Base-by-base conservation (phyloP, 495 filamentous ascomycete genomes). In the Podospora tetraspora region DNA sequence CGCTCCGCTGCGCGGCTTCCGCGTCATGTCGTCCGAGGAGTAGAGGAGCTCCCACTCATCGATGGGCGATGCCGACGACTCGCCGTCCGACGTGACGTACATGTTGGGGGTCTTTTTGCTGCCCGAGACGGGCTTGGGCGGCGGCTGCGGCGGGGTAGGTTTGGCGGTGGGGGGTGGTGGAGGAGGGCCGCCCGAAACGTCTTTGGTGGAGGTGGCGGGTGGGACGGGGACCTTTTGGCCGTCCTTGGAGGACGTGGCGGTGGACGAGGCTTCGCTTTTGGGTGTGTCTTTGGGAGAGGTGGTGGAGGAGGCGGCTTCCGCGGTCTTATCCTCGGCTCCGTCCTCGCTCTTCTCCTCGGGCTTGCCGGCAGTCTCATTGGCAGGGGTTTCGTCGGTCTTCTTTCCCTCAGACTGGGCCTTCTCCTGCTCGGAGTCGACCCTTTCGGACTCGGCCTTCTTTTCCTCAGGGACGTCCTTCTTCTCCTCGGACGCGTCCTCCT, bases 1-100 rank as follows among this genome's bases (percentile, higher is more conserved):
- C 0, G 78, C 69, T 1, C 77, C 73, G 70, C 76, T 74, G 52
- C 81, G 77, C 13, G 82, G 81, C 73, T 84, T 84, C 58, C 78
- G 78, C 2, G 81, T 75, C 78, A 84, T 82, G 71, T 84, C 82
- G 70, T 84, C 82, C 63, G 77, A 80, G 61, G 78, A 80, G 70
- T 84, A 84, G 27, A 84, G 77, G 61, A 76, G 73, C 61, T 84
- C 82, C 82, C 82, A 84, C 56, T 84, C 82, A n/a, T 79, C 76
- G 21, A 84, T 73, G 4, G 82, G 82, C 12, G 81, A 82, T 21
- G 82, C 82, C 11, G 80, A 82, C 0, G 81, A 81, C 57, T 84
- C 82, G 64, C 78, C 75, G n/a, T 82, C 80, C 1, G 80, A 80
- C 5, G 71, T 78, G 57, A 73, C 71, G 63, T 75, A 75, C 70